Conservation (phyloP, 192 early-diverging fungal species). For the Gamsiella multidivaricata region DNA sequence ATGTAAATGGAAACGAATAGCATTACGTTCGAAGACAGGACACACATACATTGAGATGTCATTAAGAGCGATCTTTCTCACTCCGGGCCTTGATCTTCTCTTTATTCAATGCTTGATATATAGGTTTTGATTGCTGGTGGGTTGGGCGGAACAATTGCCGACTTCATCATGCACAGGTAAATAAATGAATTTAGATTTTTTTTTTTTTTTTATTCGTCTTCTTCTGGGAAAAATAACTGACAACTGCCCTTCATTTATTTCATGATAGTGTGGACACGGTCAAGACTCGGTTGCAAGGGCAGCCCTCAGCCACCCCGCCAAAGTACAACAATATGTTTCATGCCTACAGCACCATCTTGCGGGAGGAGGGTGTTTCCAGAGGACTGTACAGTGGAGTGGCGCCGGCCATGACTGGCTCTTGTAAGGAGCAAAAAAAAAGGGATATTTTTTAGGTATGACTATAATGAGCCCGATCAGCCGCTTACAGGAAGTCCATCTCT, state of each 20-base stretch:
- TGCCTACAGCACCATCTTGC: conserved; percentile 63
- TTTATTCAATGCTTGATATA: neutral
- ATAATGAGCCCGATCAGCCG: too few relatives aligned
- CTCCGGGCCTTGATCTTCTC: too few relatives aligned
- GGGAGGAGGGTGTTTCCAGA: conserved; percentile 63
- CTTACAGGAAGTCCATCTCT: too few relatives aligned
- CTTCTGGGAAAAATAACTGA: neutral
- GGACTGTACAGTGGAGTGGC: conserved; percentile 67
- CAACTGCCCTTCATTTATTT: too few relatives aligned
- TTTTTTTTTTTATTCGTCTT: neutral
- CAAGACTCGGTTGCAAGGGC: conserved; percentile 68
- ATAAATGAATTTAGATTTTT: neutral
- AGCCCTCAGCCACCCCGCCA: conserved; percentile 52
- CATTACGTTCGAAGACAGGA: too few relatives aligned
- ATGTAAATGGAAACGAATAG: too few relatives aligned
- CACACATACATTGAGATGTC: neutral
- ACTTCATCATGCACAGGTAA: conserved; percentile 71
- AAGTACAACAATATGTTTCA: conserved; percentile 71
- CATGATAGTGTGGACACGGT: conserved; percentile 62
- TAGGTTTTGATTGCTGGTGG: conserved; percentile 63
- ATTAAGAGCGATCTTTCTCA: neutral
- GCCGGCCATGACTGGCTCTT: conserved; percentile 65
- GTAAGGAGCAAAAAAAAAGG: conserved; percentile 6
- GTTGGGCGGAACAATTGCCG: conserved; percentile 61
- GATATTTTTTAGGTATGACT: neutral